Evolutionary conservation across 108 stramenopile genomes (phyloP).

Genomic region (Nitzschia sp.): DNA sequence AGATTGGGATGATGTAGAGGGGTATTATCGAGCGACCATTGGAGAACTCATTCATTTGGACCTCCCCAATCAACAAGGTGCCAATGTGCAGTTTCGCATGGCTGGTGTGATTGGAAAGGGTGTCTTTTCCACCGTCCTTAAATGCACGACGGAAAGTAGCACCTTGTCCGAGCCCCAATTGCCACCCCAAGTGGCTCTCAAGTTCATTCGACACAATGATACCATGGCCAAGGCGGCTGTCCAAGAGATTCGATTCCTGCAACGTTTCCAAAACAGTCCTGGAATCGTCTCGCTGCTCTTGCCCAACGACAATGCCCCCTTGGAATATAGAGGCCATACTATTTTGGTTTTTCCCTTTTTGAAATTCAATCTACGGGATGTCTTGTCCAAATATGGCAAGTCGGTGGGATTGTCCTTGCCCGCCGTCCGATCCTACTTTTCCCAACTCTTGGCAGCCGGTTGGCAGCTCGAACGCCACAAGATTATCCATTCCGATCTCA

Average conservation of each 20-base stretch:
- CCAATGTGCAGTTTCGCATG: slow-evolving; percentile 66
- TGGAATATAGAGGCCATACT: slow-evolving; percentile 45
- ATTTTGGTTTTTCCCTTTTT: slow-evolving; percentile 77
- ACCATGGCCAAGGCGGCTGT: slow-evolving; percentile 94
- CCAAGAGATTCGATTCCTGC: slow-evolving; percentile 70
- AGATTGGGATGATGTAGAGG: slow-evolving; percentile 95
- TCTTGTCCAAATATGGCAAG: slow-evolving; percentile 77
- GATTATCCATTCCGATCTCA: slow-evolving; percentile 97
- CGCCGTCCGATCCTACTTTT: slow-evolving; percentile 88
- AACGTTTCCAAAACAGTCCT: slow-evolving; percentile 43
- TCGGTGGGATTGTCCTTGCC: slow-evolving; percentile 84
- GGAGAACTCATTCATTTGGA: slow-evolving; percentile 39
- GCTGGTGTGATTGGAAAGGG: slow-evolving; percentile 92
- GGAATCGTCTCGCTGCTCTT: slow-evolving; percentile 68
- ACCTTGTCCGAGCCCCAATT: slow-evolving; percentile 21
- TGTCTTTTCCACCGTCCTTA: slow-evolving; percentile 94
- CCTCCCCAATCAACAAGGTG: slow-evolving; percentile 10
- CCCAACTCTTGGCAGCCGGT: slow-evolving; percentile 89
- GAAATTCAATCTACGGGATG: slow-evolving; percentile 53
- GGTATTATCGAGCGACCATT: slow-evolving; percentile 94
- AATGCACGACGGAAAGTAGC: slow-evolving; percentile 55
- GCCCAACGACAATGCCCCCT: slow-evolving; percentile 31
- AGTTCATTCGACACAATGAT: slow-evolving; percentile 96
- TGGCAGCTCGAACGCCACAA: slow-evolving; percentile 75
- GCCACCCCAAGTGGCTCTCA: slow-evolving; percentile 85